Percentiles rank a stretch among this genome's conserved stretches.
Evolutionary conservation across 2,329 filamentous ascomycete genomes (phyloP).

Genomic region (Ceratocystis lukuohia): DNA sequence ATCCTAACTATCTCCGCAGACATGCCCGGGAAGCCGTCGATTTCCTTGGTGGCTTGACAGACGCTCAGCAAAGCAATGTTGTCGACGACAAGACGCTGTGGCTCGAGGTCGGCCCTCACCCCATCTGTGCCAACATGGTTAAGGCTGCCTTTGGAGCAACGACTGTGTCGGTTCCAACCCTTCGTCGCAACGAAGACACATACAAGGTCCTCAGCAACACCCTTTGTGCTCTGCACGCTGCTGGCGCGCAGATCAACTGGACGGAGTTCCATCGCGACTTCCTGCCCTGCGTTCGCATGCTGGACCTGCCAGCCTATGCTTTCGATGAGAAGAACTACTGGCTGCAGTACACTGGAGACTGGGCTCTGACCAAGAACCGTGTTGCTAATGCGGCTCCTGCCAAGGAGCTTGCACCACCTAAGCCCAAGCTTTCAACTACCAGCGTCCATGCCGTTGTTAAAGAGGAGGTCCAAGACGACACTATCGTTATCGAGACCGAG

Average conservation of each 20-base stretch:
- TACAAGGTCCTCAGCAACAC: conserved; percentile 51
- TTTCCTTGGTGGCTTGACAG: conserved; percentile 46
- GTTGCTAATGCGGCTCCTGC: conserved; percentile 29
- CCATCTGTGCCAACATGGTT: conserved; percentile 53
- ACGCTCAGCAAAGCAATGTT: conserved; percentile 39
- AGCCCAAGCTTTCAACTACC: conserved; percentile 49
- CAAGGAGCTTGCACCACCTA: conserved; percentile 28
- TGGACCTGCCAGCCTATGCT: conserved; percentile 53
- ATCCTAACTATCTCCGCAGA: conserved; percentile 45
- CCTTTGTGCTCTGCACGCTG: conserved; percentile 43
- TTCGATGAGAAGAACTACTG: conserved; percentile 64
- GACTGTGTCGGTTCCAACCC: conserved; percentile 41
- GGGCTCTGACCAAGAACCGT: conserved; percentile 58
- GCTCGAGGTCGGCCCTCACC: conserved; percentile 58
- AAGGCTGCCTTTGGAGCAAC: conserved; percentile 44
- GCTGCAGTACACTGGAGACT: conserved; percentile 53
- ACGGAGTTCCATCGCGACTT: conserved; percentile 51
- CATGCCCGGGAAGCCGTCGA: conserved; percentile 53
- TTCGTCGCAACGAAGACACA: conserved; percentile 49
- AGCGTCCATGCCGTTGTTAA: conserved; percentile 51
- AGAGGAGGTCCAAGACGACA: conserved; percentile 48
- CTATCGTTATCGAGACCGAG: conserved; percentile 42
- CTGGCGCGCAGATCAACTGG: conserved; percentile 54
- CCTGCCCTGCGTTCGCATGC: conserved; percentile 31
- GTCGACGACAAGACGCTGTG: conserved; percentile 51